Evolutionary conservation across 495 filamentous ascomycete species (phyloP), one percentile per base, ranked within the genome.

Genomic region (Neurospora sp.): DNA sequence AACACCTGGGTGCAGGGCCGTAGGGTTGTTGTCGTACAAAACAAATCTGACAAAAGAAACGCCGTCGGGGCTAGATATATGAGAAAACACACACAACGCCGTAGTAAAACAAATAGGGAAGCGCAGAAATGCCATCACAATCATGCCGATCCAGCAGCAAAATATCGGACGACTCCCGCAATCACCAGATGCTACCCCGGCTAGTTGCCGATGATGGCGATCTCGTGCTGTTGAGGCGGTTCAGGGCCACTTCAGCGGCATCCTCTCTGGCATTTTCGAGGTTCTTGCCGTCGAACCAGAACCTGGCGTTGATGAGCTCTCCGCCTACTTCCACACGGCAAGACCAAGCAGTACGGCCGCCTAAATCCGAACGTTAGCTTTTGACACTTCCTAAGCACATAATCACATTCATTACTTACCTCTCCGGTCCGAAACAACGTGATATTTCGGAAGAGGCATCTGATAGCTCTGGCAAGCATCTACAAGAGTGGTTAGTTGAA

Each of bases 271-370:
- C 94, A 78, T 95, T 96, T 83, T 94, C 88, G 83, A 94, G 83
- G 77, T 91, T 92, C 75, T 93, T 88, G 44, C 93, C 94, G 81
- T 96, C 93, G 82, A 96, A 97, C 93, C 92, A 97, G 84, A 90
- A 96, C 73, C 93, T 90, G 46, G 94, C 94, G 10, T 83, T 73
- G 78, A 91, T 84, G 62, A 79, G 79, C 62, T 84, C 77, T 73
- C 89, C 87, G 74, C 82, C 78, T 72, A 95, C 84, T 16, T 81
- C 86, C 73, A 96, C 92, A 41, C 83, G 86, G 82, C 88, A 90
- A 69, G 93, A 94, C 94, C 94, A 97, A 70, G 94, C 94, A 40
- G 94, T 97, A 75, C 94, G 91, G 75, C 93, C 94, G 77, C 94
- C 93, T 97, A 35, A 4, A 5, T 31, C 27, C 35, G 27, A 69